These are phyloP conservation scores for Lepidium didymum DNA, from an alignment of 345 rosid species.

Conservation along the genomic window DNA sequence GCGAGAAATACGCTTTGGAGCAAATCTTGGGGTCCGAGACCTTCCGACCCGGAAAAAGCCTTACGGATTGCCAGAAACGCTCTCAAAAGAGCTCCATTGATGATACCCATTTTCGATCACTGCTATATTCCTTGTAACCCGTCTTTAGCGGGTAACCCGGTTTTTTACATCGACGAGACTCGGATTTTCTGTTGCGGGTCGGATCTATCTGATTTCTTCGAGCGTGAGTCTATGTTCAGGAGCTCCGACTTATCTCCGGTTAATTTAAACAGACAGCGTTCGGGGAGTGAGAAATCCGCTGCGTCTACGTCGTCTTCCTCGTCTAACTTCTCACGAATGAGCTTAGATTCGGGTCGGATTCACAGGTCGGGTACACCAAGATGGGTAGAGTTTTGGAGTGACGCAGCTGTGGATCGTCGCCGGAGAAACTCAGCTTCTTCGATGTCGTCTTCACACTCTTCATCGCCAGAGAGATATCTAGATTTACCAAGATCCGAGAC, in stretches of 20 bases:
- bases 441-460: constrained; percentile 47
- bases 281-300: constrained; percentile 55
- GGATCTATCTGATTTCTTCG: constrained; percentile 89
- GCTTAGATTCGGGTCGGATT: constrained; percentile 50
- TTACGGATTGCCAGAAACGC: constrained; percentile 79
- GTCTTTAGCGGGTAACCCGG: constrained; percentile 87
- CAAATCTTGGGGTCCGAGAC: constrained; percentile 85
- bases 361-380: constrained; percentile 51
- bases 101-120: constrained; percentile 87
- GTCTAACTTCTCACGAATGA: constrained; percentile 48
- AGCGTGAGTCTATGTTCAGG: constrained; percentile 67
- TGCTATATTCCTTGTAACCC: constrained; percentile 94
- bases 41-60: constrained; percentile 77
- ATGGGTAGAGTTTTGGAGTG: constrained; percentile 99
- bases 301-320: constrained; percentile 31
- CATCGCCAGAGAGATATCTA: constrained; percentile 66
- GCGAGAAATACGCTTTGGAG: constrained; percentile 87
- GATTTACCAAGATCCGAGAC: constrained; percentile 60
- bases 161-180: constrained; percentile 83
- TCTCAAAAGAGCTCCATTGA: constrained; percentile 74
- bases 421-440: constrained; percentile 51
- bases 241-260: constrained; percentile 40
- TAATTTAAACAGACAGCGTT: constrained; percentile 48
- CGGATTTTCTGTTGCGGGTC: constrained; percentile 87
- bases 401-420: constrained; percentile 71